Evolutionary conservation across 2,329 filamentous ascomycete species (phyloP).

Genomic region (Alternaria panax): DNA sequence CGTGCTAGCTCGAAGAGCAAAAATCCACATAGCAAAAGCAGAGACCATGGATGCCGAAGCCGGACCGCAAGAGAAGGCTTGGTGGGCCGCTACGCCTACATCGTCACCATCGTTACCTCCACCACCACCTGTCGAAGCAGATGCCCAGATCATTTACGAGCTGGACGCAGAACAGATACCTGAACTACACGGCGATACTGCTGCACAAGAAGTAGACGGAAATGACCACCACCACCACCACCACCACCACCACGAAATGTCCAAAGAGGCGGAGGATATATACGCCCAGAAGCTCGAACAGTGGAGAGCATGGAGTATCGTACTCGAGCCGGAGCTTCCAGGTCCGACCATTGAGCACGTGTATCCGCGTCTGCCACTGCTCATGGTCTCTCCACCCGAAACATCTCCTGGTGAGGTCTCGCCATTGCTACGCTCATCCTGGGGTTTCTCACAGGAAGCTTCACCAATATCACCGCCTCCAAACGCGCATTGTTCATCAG

Average conservation of each 20-base stretch:
- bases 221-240: slow-evolving; percentile 4
- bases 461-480: slow-evolving; percentile 17
- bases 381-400: slow-evolving; percentile 12
- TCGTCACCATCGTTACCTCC: not conserved
- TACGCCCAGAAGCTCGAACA: slow-evolving; percentile 16
- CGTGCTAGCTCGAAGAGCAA: slow-evolving; percentile 1
- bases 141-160: slow-evolving; percentile 31
- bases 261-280: slow-evolving; percentile 16
- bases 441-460: slow-evolving; percentile 1
- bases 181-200: slow-evolving; percentile 27
- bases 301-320: slow-evolving; percentile 18
- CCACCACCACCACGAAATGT: not conserved
- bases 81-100: slow-evolving; percentile 4
- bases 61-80: slow-evolving; percentile 24
- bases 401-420: slow-evolving; percentile 14
- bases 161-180: slow-evolving; percentile 30
- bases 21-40: slow-evolving; percentile 1
- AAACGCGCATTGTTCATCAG: slow-evolving; percentile 14
- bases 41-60: slow-evolving; percentile 16
- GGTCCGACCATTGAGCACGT: not conserved
- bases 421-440: slow-evolving; percentile 16
- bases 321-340: slow-evolving; percentile 1
- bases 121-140: slow-evolving; percentile 28
- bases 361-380: slow-evolving; percentile 2
- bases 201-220: slow-evolving; percentile 27